Percentiles rank a stretch among this genome's conserved stretches.
phyloP scores from a whole-genome alignment of 2,329 filamentous ascomycete species.

The Pseudogymnoascus sp. region DNA sequence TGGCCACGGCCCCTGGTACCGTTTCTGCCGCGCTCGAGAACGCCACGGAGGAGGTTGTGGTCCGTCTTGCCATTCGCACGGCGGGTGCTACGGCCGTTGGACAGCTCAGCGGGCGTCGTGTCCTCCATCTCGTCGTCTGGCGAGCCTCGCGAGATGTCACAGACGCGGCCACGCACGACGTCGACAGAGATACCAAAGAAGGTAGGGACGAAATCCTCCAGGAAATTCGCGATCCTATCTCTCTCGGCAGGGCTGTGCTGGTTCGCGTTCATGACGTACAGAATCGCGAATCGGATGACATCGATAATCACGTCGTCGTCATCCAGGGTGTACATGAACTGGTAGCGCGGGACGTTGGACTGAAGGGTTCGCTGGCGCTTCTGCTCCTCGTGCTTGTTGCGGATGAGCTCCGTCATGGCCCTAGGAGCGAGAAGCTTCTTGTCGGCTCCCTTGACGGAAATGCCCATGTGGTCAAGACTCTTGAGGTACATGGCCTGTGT shows the following conservation, averaged over 20 bases:
- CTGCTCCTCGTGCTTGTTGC: constrained; percentile 87
- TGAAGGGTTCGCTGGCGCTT: constrained; percentile 61
- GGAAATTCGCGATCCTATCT: constrained; percentile 65
- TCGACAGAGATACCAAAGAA: constrained; percentile 73
- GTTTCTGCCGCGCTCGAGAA: constrained; percentile 69
- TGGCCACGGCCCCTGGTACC: constrained; percentile 62
- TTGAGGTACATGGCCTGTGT: constrained; percentile 93
- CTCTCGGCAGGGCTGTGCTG: constrained; percentile 67
- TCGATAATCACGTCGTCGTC: constrained; percentile 62
- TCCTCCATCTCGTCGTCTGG: constrained; percentile 75
- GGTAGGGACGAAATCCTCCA: constrained; percentile 65
- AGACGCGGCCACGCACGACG: constrained; percentile 56
- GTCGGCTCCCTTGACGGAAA: constrained; percentile 78
- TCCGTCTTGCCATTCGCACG: constrained; percentile 61
- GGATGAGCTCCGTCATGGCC: constrained; percentile 81
- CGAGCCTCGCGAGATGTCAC: constrained; percentile 61
- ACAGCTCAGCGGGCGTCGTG: constrained; percentile 58
- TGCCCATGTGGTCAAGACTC: constrained; percentile 93
- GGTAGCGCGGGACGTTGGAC: constrained; percentile 56
- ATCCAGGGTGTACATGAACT: constrained; percentile 67
- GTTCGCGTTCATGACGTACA: constrained; percentile 60
- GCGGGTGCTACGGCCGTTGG: constrained; percentile 60
- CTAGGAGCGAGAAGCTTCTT: constrained; percentile 89
- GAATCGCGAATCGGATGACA: constrained; percentile 53
- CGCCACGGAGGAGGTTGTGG: constrained; percentile 71